Base-by-base conservation (phyloP, 2,329 filamentous ascomycete genomes). In the Lachnellula occidentalis region DNA sequence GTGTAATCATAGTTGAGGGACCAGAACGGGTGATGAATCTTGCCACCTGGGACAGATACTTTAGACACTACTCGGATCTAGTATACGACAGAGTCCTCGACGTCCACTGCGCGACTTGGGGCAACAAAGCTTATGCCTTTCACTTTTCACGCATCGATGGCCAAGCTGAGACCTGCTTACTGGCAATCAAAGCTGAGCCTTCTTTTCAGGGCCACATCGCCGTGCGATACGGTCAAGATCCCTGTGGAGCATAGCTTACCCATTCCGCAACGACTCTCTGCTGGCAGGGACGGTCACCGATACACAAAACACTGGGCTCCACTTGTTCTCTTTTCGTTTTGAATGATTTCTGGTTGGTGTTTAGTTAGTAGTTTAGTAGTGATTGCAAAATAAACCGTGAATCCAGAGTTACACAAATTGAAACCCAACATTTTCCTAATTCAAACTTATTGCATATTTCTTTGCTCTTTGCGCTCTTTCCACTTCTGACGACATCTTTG, bases 81-180 rank as follows among this genome's bases (percentile, higher is more conserved):
- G 17, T 55, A 31, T 53, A 41, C 17, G 57, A 58, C 9, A 15
- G 24, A 6, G 46, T 53, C 15, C 9, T 39, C 8, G n/a, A 39
- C 11, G 7, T 24, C 12, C 17, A 55, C 1, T 43, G 27, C 9
- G 19, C 42, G 34, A 34, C 19, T 41, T 31, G 46, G 52, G 9
- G 27, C 27, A 8, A 51, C 47, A 27, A 50, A 41, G 21, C 37
- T 37, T 11, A 34, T 62, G 50, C 56, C 17, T 59, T 62, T 24
- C 31, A 50, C 15, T 62, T 62, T 45, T 47, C 48, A 12, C 46
- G 60, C 17, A 51, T 61, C n/a, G 54, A 59, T 53, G 60, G 56
- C n/a, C 60, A 62, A 36, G 56, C 60, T 9, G 39, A 58, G 39
- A 45, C 53, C 6, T 56, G 55, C 34, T 37, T 53, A 12, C 50